Conservation (phyloP, 345 rosid species). For the Psidium friedrichsthalianum region DNA sequence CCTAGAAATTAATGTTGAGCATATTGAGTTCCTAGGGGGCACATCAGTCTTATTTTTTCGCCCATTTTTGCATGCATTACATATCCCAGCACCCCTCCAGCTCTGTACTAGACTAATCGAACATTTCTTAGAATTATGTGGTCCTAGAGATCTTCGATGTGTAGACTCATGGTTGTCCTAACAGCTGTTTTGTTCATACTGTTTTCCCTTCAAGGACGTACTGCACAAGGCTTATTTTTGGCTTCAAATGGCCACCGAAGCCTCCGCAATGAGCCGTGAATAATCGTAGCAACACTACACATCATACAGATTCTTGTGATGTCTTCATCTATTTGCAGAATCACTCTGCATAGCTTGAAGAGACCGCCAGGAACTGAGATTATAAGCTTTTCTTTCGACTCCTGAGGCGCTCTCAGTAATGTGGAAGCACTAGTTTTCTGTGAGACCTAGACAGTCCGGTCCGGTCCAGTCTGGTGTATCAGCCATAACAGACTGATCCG, state of each 20-base stretch:
- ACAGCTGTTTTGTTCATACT: not conserved
- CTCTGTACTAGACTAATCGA: not conserved
- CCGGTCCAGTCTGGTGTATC: not conserved
- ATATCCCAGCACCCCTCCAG: not conserved
- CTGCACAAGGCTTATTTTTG: not conserved
- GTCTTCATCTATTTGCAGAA: not conserved
- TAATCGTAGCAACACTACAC: not conserved
- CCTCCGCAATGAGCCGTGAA: not conserved
- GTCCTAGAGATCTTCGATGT: not conserved
- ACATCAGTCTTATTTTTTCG: not conserved
- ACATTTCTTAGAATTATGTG: not conserved
- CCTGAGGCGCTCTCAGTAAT: not conserved
- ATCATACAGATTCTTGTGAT: not conserved
- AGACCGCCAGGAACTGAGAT: not conserved
- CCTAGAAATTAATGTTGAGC: not conserved
- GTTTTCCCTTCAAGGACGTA: not conserved
- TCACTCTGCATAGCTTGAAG: not conserved
- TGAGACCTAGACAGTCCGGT: fast-evolving
- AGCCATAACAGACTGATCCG: not conserved
- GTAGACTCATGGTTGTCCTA: not conserved
- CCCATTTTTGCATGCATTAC: not conserved
- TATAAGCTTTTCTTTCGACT: not conserved
- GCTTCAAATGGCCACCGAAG: not conserved
- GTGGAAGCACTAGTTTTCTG: not conserved
- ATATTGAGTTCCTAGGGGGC: not conserved